Evolutionary conservation across 2,329 filamentous ascomycete genomes (phyloP), one percentile per base, ranked within the genome.

Genomic region (Massarina eburnea): DNA sequence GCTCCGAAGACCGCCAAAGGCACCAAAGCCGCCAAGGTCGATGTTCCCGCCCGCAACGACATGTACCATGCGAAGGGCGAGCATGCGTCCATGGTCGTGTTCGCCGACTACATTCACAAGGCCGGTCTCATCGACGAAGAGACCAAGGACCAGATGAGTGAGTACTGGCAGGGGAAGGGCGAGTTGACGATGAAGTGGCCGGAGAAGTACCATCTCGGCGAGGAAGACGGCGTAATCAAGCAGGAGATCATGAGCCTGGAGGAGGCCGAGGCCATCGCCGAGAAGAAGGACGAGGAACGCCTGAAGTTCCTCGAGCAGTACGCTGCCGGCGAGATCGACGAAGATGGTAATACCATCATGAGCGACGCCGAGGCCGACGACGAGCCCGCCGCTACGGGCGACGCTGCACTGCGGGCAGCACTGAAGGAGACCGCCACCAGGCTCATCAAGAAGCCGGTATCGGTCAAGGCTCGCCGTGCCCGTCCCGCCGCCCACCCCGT

Each of bases 41-140:
- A 4, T 8, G 3, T n/a, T 38, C 7, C 35, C 3, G 8, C 21
- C 7, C 52, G 55, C 17, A 53, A 50, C 1, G 42, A 9, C 1
- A 57, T 49, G 21, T 58, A 57, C 21, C 55, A 46, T 18, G 52
- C 56, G 4, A 29, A 45, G 4, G 52, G 43, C 4, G 51, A 61
- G 39, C 27, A 51, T 15, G n/a, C 26, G 3, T 32, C 57, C 35
- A 57, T 60, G 44, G 36, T 35, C 1, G 42, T 43, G 2, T 58
- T 60, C 33, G 52, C 54, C 0, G 30, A 33, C 2, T 17, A 32
- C 8, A 36, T 56, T 8, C 46, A 34, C 8, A 7, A 35, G 1
- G 30, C 27, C 0, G 51, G 48, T 8, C 27, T 50, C 2, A 53
- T 64, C 15, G 51, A 54, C 22, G 37, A 46, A 7, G 40, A 41